Evolutionary conservation across 805 yeast species (phyloP).

Genomic region (Candida succiphila): DNA sequence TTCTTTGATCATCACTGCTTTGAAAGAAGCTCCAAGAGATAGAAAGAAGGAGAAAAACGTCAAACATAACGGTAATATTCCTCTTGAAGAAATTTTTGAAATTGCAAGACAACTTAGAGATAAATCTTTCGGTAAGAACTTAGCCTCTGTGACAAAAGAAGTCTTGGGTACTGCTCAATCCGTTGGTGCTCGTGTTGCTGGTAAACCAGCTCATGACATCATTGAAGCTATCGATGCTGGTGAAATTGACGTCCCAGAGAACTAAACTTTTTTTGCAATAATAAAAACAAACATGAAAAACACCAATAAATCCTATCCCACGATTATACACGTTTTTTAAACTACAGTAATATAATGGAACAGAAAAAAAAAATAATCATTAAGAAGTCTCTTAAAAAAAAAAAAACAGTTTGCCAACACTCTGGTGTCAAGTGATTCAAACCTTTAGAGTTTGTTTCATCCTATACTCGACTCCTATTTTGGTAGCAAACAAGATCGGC

Average conservation of each 20-base stretch:
- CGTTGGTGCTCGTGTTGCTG: conserved; percentile 98
- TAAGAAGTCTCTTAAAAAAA: too few relatives aligned
- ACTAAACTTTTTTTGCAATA: too few relatives aligned
- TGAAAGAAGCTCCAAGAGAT: conserved; percentile 99
- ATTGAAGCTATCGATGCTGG: conserved; percentile 98
- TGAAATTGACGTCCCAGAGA: conserved; percentile 88
- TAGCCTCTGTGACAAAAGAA: conserved; percentile 96
- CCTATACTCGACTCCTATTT: conserved; percentile 77
- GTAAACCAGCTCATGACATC: conserved; percentile 98
- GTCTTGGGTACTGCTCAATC: conserved; percentile 99
- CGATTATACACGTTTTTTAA: too few relatives aligned
- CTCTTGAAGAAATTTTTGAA: conserved; percentile 91
- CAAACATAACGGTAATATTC: conserved; percentile 98
- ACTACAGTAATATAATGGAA: too few relatives aligned
- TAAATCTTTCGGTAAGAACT: conserved; percentile 96
- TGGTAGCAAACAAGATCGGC: conserved; percentile 76
- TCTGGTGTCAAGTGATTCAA: conserved; percentile 64
- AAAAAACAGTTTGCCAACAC: conserved; percentile 73
- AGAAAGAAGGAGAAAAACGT: conserved; percentile 99
- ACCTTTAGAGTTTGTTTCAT: too few relatives aligned
- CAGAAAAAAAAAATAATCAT: too few relatives aligned
- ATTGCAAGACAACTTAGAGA: conserved; percentile 96
- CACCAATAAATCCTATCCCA: too few relatives aligned
- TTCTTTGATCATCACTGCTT: conserved; percentile 96
- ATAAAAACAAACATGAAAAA: too few relatives aligned